phyloP scores from a whole-genome alignment of 1,284 basidiomycete species.

The Pascua sp. region DNA sequence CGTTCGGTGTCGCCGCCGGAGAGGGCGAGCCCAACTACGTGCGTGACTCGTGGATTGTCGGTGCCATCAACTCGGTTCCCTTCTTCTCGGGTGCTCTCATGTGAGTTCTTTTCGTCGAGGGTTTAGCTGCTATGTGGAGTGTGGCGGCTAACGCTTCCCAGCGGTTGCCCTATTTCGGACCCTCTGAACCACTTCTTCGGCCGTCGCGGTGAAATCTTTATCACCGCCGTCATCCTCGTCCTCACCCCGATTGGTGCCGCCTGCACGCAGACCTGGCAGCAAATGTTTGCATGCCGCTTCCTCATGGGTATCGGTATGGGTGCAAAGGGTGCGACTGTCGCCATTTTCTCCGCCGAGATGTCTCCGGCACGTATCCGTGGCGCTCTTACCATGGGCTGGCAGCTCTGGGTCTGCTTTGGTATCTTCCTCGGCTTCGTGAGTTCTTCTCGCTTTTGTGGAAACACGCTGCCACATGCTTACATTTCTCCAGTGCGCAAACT shows the following conservation, averaged over 20 bases:
- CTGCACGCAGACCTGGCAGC: constrained; percentile 58
- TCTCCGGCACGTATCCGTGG: constrained; percentile 53
- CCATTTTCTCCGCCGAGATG: constrained; percentile 45
- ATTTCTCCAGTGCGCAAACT: constrained; percentile 8
- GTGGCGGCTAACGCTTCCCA: too few species aligned
- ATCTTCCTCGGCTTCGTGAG: constrained; percentile 46
- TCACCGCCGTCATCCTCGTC: constrained; percentile 55
- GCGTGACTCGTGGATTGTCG: constrained; percentile 58
- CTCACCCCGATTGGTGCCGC: constrained; percentile 50
- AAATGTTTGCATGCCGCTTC: constrained; percentile 49
- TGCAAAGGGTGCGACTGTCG: constrained; percentile 52
- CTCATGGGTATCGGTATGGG: constrained; percentile 47
- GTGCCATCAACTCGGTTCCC: constrained; percentile 54
- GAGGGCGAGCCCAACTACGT: constrained; percentile 48
- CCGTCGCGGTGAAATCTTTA: constrained; percentile 66
- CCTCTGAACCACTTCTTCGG: constrained; percentile 63
- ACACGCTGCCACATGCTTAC: too few species aligned
- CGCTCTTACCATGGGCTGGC: constrained; percentile 52
- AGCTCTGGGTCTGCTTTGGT: constrained; percentile 19
- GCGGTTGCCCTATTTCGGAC: constrained; percentile 54
- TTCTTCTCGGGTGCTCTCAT: constrained; percentile 19
- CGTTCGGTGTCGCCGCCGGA: constrained; percentile 57
- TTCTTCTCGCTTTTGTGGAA: too few species aligned
- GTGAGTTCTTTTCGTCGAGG: too few species aligned
- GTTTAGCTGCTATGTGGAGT: too few species aligned